phyloP scores from a whole-genome alignment of 129 eudicot species.

The Flaveria trinervia region DNA sequence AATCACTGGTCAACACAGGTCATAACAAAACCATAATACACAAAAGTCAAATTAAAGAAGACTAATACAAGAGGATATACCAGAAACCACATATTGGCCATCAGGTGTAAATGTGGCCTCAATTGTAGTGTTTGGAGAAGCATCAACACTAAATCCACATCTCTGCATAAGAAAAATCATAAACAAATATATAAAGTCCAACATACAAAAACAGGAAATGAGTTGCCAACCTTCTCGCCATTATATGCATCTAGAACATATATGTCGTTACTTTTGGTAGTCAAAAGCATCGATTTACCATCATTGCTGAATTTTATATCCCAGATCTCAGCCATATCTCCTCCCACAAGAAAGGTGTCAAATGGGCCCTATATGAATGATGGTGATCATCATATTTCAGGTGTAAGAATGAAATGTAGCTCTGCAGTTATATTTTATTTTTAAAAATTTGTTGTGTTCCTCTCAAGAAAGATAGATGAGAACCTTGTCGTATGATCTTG shows the following conservation, averaged over 20 bases:
- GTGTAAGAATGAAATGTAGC: conserved; percentile 7
- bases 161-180: conserved; percentile 50
- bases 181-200: conserved; percentile 9
- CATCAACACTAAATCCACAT: conserved; percentile 85
- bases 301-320: conserved; percentile 99
- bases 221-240: conserved; percentile 80
- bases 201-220: conserved; percentile 12
- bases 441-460: not conserved
- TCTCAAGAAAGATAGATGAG: not conserved
- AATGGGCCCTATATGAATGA: conserved; percentile 73
- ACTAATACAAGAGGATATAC: conserved; percentile 34
- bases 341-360: conserved; percentile 94
- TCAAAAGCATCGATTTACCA: conserved; percentile 93
- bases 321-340: conserved; percentile 93
- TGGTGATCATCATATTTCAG: conserved; percentile 16
- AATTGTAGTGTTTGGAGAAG: conserved; percentile 63
- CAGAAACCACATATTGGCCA: conserved; percentile 90
- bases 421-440: not conserved
- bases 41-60: not conserved
- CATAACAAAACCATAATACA: not conserved
- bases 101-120: conserved; percentile 98
- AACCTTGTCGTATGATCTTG: conserved; percentile 95
- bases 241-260: conserved; percentile 93
- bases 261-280: conserved; percentile 81
- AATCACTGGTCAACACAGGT: not conserved